A percentile compares a stretch with the other conserved stretches of the same genome.
phyloP scores from a whole-genome alignment of 805 yeast species.

The Teunomyces barrocoloradensis region DNA sequence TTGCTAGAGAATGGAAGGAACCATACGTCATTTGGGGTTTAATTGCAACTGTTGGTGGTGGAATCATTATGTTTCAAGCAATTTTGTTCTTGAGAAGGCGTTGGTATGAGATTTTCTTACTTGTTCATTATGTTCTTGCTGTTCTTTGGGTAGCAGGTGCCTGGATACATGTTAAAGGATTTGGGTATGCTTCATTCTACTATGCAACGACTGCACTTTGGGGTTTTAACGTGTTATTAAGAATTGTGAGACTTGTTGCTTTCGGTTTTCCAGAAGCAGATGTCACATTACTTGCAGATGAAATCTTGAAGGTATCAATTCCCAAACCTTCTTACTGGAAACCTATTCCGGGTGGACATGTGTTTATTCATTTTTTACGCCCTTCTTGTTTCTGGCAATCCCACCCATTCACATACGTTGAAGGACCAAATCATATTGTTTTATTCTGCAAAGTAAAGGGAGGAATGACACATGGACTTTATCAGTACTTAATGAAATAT shows the following conservation, averaged over 20 bases:
- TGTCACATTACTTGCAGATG: slow-evolving; percentile 30
- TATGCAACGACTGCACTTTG: slow-evolving; percentile 36
- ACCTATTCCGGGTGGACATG: slow-evolving; percentile 40
- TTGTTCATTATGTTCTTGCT: slow-evolving; percentile 58
- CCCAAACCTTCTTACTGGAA: slow-evolving; percentile 39
- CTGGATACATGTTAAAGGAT: slow-evolving; percentile 41
- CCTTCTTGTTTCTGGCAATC: slow-evolving; percentile 41
- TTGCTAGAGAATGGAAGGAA: slow-evolving; percentile 13
- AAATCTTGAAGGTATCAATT: slow-evolving; percentile 34
- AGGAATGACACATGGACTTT: slow-evolving; percentile 35
- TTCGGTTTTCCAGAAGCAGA: slow-evolving; percentile 37
- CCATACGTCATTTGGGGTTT: slow-evolving; percentile 28
- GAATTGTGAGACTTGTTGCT: slow-evolving; percentile 24
- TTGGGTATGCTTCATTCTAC: slow-evolving; percentile 29
- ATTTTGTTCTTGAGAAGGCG: slow-evolving; percentile 43
- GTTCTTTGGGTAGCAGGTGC: slow-evolving; percentile 46
- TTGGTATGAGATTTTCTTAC: slow-evolving; percentile 53
- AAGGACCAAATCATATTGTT: slow-evolving; percentile 15
- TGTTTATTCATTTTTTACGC: slow-evolving; percentile 35
- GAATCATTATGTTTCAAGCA: slow-evolving; percentile 45
- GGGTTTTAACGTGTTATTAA: slow-evolving; percentile 32
- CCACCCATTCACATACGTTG: slow-evolving; percentile 40
- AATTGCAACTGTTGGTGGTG: slow-evolving; percentile 32
- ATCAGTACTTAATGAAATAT: slow-evolving; percentile 19
- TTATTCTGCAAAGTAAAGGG: slow-evolving; percentile 37